phyloP scores from a whole-genome alignment of 331 rosid genomes.

The Pyracantha coccinea region DNA sequence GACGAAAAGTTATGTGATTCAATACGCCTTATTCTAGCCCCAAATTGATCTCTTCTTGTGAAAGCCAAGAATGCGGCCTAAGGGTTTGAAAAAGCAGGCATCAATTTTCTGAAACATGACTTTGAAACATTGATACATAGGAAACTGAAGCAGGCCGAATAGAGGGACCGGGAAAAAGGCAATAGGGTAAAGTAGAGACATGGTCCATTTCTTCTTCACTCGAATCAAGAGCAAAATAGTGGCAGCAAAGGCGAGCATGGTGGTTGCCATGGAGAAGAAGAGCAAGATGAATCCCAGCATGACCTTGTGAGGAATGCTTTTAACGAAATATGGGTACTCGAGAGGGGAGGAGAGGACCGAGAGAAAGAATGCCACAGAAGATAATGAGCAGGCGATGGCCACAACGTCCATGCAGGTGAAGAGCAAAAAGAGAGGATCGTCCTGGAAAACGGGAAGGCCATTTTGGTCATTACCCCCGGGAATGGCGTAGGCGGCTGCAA shows the following conservation, averaged over 20 bases:
- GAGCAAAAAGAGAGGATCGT: slow-evolving; percentile 8
- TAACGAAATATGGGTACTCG: neutral
- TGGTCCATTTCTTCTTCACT: neutral
- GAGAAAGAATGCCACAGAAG: slow-evolving; percentile 12
- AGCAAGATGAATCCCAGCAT: slow-evolving; percentile 3
- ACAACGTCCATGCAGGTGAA: slow-evolving; percentile 3
- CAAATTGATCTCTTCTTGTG: neutral
- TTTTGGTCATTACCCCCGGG: slow-evolving; percentile 6
- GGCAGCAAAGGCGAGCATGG: slow-evolving; percentile 15
- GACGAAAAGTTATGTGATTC: neutral
- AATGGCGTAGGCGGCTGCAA: slow-evolving; percentile 6
- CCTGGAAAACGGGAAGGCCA: neutral
- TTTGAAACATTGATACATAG: neutral
- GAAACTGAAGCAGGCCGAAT: neutral
- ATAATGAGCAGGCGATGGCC: slow-evolving; percentile 8
- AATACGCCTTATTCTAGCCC: neutral
- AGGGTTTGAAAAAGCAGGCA: neutral
- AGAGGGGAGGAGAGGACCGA: slow-evolving; percentile 13
- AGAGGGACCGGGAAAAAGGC: neutral
- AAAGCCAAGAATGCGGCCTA: neutral
- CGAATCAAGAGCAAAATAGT: neutral
- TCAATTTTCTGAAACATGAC: neutral
- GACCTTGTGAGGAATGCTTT: slow-evolving; percentile 7
- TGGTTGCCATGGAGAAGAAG: slow-evolving; percentile 10
- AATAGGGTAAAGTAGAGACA: neutral